Base-by-base conservation (phyloP, 768 basidiomycete genomes). In the Auricularia auricula-judae region DNA sequence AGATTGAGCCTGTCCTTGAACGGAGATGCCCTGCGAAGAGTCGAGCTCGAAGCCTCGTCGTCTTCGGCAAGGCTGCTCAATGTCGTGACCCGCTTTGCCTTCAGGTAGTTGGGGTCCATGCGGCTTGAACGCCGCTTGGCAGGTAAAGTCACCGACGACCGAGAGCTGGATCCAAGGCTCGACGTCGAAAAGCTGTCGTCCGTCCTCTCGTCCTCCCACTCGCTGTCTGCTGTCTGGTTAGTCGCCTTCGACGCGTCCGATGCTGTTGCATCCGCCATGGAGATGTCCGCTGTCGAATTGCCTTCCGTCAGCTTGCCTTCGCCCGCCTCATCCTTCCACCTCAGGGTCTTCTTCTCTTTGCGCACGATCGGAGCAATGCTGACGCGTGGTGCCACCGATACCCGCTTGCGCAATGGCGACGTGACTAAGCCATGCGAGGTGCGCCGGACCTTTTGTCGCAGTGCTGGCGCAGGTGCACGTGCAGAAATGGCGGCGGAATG, bases 161-260 rank as follows among this genome's bases (percentile, higher is more conserved):
- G 36, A 33, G 58, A 64, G 36, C 23, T 59, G 34, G 53, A 39
- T 18, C 29, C 56, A 61, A 39, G 60, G 63, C 39, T 67, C 12
- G 16, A n/a, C 34, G 14, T 21, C 35, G 63, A 43, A 18, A 10
- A 64, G 71, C 87, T 89, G 61, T 90, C 89, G 7, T 93, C 90
- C 1, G 88, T 89, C 76, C 83, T 88, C 71, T 92, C 90, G 71
- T 93, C 90, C 74, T 93, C 91, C 91, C 91, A 93, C 64, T 93
- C 91, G 72, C 87, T 91, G 36, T 58, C 59, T 42, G 42, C 39
- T 8, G 56, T 59, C 23, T 12, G 11, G 56, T 59, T 35, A 7
- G 53, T 18, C 53, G 53, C 18, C 3, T 36, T 43, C 42, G 64
- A 61, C 42, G 60, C 36, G 63, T 64, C 65, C 69, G 92, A 42